These are phyloP conservation scores for Trypanosoma platydactyli DNA, from an alignment of 208 protist genomes.

Conservation along the genomic window DNA sequence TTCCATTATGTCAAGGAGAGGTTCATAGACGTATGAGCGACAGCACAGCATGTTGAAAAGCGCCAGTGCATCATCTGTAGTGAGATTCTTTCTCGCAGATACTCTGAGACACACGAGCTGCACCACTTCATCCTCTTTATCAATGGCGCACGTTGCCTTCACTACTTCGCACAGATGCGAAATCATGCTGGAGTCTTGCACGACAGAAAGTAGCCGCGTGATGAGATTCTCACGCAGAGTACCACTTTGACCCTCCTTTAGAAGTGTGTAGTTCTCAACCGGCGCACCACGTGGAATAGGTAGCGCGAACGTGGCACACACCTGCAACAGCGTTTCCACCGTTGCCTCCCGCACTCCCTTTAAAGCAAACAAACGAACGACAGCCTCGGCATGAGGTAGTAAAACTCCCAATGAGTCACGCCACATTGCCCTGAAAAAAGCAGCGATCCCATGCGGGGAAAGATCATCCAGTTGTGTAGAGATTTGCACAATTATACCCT, in stretches of 20 bases:
- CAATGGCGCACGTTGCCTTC: constrained; percentile 15
- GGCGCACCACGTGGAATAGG: constrained; percentile 32
- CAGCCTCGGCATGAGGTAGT: constrained; percentile 22
- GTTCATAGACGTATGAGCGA: constrained; percentile 38
- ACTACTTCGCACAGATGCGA: constrained; percentile 11
- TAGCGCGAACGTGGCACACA: constrained; percentile 26
- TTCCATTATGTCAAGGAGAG: constrained; percentile 49
- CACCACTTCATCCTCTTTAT: constrained; percentile 21
- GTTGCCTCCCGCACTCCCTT: constrained; percentile 25
- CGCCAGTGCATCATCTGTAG: constrained; percentile 9
- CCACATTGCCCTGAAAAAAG: constrained; percentile 33
- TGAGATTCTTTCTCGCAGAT: constrained; percentile 5
- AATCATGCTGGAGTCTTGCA: constrained; percentile 11
- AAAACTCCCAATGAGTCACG: constrained; percentile 36
- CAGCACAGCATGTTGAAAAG: constrained; percentile 21
- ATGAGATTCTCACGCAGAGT: constrained; percentile 23
- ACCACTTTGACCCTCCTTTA: background rate
- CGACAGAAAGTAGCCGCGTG: constrained; percentile 25
- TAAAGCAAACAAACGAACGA: constrained; percentile 14
- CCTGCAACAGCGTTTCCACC: constrained; percentile 26
- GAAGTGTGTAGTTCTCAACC: background rate
- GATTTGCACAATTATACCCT: constrained; percentile 27
- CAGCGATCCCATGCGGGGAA: constrained; percentile 30
- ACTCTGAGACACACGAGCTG: constrained; percentile 23
- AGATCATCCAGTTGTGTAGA: constrained; percentile 16